These are phyloP conservation scores for Globisporangium apiculatum DNA, from an alignment of 352 stramenopile species.

Conservation along the genomic window DNA sequence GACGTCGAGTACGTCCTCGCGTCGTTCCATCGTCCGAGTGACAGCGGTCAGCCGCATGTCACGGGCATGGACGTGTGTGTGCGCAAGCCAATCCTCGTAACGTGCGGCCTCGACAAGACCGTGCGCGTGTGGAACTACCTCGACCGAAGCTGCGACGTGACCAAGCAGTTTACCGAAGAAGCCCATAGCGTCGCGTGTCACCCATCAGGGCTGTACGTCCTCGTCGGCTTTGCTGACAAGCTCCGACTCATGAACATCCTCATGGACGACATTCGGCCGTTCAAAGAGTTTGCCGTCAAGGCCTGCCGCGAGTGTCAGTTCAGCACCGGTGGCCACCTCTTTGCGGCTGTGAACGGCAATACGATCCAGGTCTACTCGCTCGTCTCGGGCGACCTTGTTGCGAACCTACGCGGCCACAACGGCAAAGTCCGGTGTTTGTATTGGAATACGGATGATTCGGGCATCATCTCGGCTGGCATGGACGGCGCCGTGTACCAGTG, in stretches of 20 bases:
- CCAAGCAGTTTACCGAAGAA: slow-evolving; percentile 87
- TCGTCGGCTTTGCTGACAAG: slow-evolving; percentile 89
- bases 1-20: slow-evolving; percentile 69
- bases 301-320: slow-evolving; percentile 78
- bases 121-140: slow-evolving; percentile 94
- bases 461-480: slow-evolving; percentile 83
- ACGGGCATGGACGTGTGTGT: slow-evolving; percentile 91
- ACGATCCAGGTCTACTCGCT: slow-evolving; percentile 91
- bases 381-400: slow-evolving; percentile 87
- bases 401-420: slow-evolving; percentile 90
- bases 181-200: slow-evolving; percentile 87
- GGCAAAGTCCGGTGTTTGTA: slow-evolving; percentile 86
- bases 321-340: slow-evolving; percentile 87
- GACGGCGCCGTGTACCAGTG: slow-evolving; percentile 93
- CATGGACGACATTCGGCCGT: slow-evolving; percentile 86
- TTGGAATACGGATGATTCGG: slow-evolving; percentile 85
- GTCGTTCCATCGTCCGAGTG: slow-evolving; percentile 65
- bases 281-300: slow-evolving; percentile 85
- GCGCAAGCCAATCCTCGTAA: slow-evolving; percentile 89
- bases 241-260: slow-evolving; percentile 88
- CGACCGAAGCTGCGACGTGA: slow-evolving; percentile 79
- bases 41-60: slow-evolving; percentile 47
- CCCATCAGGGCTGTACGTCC: slow-evolving; percentile 84
- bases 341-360: slow-evolving; percentile 91
- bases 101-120: slow-evolving; percentile 83